Percentiles rank a stretch among this genome's conserved stretches.
phyloP scores from a whole-genome alignment of 805 yeast species.

The Myxozyma neglecta region DNA sequence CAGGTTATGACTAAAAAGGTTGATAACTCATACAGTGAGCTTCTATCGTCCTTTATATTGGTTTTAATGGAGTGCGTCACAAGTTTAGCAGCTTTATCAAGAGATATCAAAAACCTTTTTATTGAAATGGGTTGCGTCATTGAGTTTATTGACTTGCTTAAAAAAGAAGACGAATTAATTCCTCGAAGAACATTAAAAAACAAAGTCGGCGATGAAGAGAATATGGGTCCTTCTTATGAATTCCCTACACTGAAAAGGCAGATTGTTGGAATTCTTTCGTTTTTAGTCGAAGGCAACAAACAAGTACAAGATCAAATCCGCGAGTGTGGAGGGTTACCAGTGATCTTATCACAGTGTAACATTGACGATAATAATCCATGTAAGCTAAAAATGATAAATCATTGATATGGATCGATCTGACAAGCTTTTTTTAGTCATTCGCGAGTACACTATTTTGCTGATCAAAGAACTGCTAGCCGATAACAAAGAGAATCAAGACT shows the following conservation, averaged over 20 bases:
- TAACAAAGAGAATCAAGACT: constrained; percentile 69
- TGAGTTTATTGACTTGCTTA: constrained; percentile 19
- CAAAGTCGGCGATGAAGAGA: background rate
- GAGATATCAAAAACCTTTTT: constrained; percentile 1
- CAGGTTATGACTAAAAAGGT: constrained; percentile 20
- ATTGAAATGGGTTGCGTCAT: constrained; percentile 4
- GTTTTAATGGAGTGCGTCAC: constrained; percentile 12
- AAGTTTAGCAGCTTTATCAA: constrained; percentile 3
- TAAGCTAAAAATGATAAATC: constrained; percentile 12
- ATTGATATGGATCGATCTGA: too few relatives aligned
- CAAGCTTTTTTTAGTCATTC: constrained; percentile 28
- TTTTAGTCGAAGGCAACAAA: constrained; percentile 52
- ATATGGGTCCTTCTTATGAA: constrained; percentile 5
- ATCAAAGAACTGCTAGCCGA: constrained; percentile 63
- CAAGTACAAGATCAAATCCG: constrained; percentile 69
- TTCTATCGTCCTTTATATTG: background rate
- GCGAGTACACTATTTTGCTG: constrained; percentile 82
- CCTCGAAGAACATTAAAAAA: constrained; percentile 22
- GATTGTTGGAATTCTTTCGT: constrained; percentile 64
- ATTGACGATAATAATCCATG: constrained; percentile 88
- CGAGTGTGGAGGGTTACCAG: constrained; percentile 63
- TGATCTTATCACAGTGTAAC: constrained; percentile 75
- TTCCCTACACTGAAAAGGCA: constrained; percentile 70
- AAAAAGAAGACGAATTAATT: constrained; percentile 11
- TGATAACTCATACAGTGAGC: background rate